These are phyloP conservation scores for Apiospora koreana DNA, from an alignment of 2,329 filamentous ascomycete genomes.

Conservation along the genomic window DNA sequence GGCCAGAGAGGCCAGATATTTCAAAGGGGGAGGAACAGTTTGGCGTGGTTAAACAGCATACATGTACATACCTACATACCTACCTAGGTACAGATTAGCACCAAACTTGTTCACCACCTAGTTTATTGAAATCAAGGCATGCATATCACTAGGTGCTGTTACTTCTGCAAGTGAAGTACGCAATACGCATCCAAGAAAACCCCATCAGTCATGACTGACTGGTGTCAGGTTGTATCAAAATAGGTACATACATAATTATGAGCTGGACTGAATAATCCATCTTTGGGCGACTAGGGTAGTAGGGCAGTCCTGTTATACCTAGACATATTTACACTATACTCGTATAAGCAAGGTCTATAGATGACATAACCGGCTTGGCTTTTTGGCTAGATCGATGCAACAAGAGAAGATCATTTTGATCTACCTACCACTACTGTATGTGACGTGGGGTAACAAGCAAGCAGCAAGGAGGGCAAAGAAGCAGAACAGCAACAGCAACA, in stretches of 20 bases:
- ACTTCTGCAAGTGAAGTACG: background rate
- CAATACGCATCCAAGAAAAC: background rate
- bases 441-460: background rate
- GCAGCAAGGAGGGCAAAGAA: background rate
- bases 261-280: background rate
- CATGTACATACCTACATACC: background rate
- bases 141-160: background rate
- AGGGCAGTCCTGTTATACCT: background rate
- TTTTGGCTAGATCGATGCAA: background rate
- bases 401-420: background rate
- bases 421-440: background rate
- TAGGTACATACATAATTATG: background rate
- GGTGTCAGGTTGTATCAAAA: background rate
- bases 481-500: background rate
- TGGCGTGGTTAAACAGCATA: background rate
- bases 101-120: background rate
- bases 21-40: background rate
- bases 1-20: background rate
- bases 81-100: background rate
- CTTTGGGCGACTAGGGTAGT: too few species aligned
- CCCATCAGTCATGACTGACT: background rate
- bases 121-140: background rate
- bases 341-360: background rate
- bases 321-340: background rate
- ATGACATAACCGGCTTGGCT: conserved; percentile 6